Percentiles rank a stretch among this genome's conserved stretches.
Conservation (phyloP, 805 yeast genomes). For the Saturnispora dispora region DNA sequence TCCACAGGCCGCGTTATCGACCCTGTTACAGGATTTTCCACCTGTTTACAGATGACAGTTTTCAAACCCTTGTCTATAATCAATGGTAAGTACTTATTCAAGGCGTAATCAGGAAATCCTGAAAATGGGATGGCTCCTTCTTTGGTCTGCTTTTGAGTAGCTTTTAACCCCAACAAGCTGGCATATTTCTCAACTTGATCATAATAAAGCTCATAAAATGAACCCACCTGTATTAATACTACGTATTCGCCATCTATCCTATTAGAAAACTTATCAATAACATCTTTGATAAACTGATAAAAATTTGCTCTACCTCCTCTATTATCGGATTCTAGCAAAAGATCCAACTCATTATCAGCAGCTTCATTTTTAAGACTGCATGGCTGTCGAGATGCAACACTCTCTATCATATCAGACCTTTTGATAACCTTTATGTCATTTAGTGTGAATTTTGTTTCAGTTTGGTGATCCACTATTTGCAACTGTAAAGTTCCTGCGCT, state of each 20-base stretch:
- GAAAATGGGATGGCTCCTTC: conserved; percentile 63
- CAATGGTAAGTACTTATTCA: conserved; percentile 63
- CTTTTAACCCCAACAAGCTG: conserved; percentile 58
- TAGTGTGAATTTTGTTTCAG: conserved; percentile 1
- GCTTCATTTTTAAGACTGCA: too few relatives aligned
- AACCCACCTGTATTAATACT: conserved; percentile 73
- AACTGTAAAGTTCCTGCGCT: background rate
- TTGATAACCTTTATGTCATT: background rate
- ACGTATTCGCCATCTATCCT: conserved; percentile 32
- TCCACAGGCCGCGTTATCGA: conserved; percentile 59
- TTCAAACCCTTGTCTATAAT: conserved; percentile 61
- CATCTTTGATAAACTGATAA: conserved; percentile 24
- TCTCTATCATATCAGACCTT: background rate
- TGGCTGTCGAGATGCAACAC: background rate
- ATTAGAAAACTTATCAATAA: conserved; percentile 18
- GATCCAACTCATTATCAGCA: background rate
- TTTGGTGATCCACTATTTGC: background rate
- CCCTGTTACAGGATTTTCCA: conserved; percentile 21
- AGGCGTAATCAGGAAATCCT: conserved; percentile 73
- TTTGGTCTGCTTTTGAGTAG: conserved; percentile 47
- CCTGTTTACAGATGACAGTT: conserved; percentile 81
- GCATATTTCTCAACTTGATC: conserved; percentile 78
- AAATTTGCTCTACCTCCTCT: conserved; percentile 20
- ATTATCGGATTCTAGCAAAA: background rate
- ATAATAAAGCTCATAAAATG: conserved; percentile 80